Base-by-base conservation (phyloP, 257 asterid species). In the Fraxinus cuspidata region DNA sequence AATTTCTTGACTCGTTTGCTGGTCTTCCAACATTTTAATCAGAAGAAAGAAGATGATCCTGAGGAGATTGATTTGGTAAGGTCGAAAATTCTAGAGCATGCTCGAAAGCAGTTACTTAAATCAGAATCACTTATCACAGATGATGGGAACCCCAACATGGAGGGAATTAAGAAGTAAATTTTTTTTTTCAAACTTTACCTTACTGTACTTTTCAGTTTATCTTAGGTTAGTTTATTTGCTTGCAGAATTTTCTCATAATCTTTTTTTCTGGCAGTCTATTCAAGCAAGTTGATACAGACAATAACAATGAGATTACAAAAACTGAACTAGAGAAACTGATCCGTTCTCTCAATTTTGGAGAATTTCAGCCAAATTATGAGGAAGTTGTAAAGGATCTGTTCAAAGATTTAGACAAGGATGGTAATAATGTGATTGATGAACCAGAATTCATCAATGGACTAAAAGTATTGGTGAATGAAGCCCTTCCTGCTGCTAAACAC, bases 371-470 rank as follows among this genome's bases (percentile, higher is more conserved):
- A 7, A 66, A 53, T 34, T 13, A 56, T 3, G 81, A 75, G 1
- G 71, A 70, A 6, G 38, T 71, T 2, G 70, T 71, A 28, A 71
- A 12, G 53, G 72, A 63, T 40, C 9, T 82, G 66, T 78, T 78
- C 75, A 35, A 58, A 64, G 86, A 72, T 44, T 79, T 82, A 1
- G 83, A 78, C 40, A 71, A n/a, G 21, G 71, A 82, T 83, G 29
- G 65, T 19, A n/a, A 56, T 18, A 85, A 86, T 47, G 58, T 51
- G 42, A 84, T 89, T 4, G 88, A 86, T 6, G 91, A 86, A 83
- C 80, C 74, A 4, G 94, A 91, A 82, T 85, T 89, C 25, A 71
- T 79, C 1, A 79, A 67, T 9, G 94, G 87, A 63, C 72, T 82
- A 10, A 35, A 42, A 7, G 71, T 37, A 68, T 68, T 87, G 85